These are phyloP conservation scores for Venturia asperata DNA, from an alignment of 2,329 filamentous ascomycete species.

Conservation along the genomic window DNA sequence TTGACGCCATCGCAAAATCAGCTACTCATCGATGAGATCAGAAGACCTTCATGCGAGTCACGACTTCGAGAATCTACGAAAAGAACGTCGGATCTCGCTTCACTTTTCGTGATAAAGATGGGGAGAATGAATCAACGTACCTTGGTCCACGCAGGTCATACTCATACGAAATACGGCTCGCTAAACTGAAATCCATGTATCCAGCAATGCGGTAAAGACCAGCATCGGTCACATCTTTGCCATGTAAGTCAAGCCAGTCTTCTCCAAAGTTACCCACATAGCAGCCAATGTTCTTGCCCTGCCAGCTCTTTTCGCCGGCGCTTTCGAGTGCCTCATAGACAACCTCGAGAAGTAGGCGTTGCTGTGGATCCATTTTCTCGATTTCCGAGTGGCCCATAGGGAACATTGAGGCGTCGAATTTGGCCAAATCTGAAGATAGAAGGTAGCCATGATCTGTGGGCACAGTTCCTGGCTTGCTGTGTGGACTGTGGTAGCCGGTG, in stretches of 20 bases:
- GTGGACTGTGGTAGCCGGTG: not conserved
- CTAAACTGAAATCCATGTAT: conserved; percentile 10
- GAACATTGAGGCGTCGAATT: not conserved
- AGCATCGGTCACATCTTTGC: conserved; percentile 26
- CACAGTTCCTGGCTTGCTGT: not conserved
- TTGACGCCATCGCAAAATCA: too few species aligned
- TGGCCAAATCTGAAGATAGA: not conserved
- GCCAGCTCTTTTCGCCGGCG: not conserved
- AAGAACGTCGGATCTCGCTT: too few species aligned
- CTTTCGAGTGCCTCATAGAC: conserved; percentile 3
- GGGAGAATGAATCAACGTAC: too few species aligned
- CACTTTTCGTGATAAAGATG: too few species aligned
- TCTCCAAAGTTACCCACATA: conserved; percentile 13
- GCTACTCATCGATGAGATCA: too few species aligned
- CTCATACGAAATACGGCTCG: conserved; percentile 13
- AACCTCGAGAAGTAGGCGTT: conserved; percentile 14
- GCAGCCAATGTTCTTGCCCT: conserved; percentile 18
- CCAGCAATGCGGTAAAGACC: conserved; percentile 19
- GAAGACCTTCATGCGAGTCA: too few species aligned
- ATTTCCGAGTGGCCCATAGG: not conserved
- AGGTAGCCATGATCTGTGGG: not conserved
- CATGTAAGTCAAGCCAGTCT: conserved; percentile 19
- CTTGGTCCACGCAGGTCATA: conserved; percentile 7
- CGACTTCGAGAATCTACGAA: too few species aligned
- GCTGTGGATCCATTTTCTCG: not conserved